Evolutionary conservation across 306 rosid genomes (phyloP), one percentile per base, ranked within the genome.

Genomic region (Canavalia gladiata): DNA sequence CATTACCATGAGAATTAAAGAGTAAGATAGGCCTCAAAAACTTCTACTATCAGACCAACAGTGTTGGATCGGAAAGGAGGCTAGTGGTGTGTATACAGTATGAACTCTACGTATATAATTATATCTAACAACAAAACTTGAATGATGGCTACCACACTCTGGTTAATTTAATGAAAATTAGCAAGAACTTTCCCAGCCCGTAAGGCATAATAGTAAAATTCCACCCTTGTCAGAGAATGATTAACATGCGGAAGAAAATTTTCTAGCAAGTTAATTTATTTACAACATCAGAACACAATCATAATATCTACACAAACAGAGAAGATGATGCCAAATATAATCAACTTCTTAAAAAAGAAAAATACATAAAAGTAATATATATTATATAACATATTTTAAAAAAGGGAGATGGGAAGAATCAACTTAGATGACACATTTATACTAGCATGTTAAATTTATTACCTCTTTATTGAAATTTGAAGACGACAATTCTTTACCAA

Each of bases 381-480:
- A 18, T 18, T 18, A 18, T 18, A 18, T 33, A 13, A 60, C 45
- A 33, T 33, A 41, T 47, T 34, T n/a, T n/a, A 71, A 79, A 31
- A 74, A 68, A 41, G 56, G 39, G 51, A 62, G 41, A 62, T 7
- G 30, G 62, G 65, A 70, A 75, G 43, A 72, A 41, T 74, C 47
- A 51, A 52, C 64, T 29, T 52, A 18, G 5, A 8, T 72, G 25
- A 18, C 25, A 18, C 25, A 18, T 33, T 64, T 6, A 68, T 6
- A 62, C 28, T 29, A 45, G 55, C 81, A 41, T 72, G 42, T 78
- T 54, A 56, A 30, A 45, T 51, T 42, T 79, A 83, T 25, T 86
- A 96, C 99, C 99, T 90, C 99, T 6, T 87, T 51, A 83, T 90
- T 87, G 51, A 92, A 96, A 81, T 96, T 92, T 30, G 99, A 85